Percentiles rank a stretch among this genome's conserved stretches.
Conservation (phyloP, 192 early-diverging fungal genomes). For the Rhizophagus sp. region DNA sequence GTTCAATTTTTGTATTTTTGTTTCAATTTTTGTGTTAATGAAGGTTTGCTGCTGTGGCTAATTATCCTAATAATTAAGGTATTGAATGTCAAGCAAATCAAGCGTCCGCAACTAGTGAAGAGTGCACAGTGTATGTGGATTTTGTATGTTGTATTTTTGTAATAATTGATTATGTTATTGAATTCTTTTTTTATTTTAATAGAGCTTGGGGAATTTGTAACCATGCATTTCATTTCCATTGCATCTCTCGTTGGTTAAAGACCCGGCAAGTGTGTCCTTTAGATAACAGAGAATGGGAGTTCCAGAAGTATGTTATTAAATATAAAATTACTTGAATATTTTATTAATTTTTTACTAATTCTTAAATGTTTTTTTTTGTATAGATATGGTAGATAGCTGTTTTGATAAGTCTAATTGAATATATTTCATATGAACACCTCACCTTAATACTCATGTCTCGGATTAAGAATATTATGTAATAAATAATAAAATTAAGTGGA, state of each 20-base stretch:
- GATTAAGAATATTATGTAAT: too few relatives aligned
- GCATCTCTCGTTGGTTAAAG: slow-evolving; percentile 97
- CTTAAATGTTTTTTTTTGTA: background rate
- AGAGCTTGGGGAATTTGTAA: slow-evolving; percentile 40
- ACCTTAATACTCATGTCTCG: too few relatives aligned
- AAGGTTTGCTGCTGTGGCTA: background rate
- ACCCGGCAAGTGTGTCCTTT: slow-evolving; percentile 94
- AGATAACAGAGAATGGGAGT: slow-evolving; percentile 98
- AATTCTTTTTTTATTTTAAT: background rate
- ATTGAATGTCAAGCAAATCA: slow-evolving; percentile 99
- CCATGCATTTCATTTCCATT: slow-evolving; percentile 99
- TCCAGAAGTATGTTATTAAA: slow-evolving; percentile 76
- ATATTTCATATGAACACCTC: too few relatives aligned
- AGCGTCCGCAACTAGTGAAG: slow-evolving; percentile 86
- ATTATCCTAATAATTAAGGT: slow-evolving; percentile 44
- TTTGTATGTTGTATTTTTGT: background rate
- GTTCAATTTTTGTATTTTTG: slow-evolving; percentile 15
- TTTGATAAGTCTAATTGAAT: background rate
- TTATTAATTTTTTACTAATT: slow-evolving; percentile 35
- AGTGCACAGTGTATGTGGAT: slow-evolving; percentile 86
- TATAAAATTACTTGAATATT: slow-evolving; percentile 23
- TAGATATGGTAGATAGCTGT: slow-evolving; percentile 13
- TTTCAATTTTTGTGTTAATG: background rate
- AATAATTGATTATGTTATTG: background rate
- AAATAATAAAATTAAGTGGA: too few relatives aligned